A percentile compares a stretch with the other conserved stretches of the same genome.
Evolutionary conservation across 768 basidiomycete genomes (phyloP).

Genomic region (Agrocybe praecox): DNA sequence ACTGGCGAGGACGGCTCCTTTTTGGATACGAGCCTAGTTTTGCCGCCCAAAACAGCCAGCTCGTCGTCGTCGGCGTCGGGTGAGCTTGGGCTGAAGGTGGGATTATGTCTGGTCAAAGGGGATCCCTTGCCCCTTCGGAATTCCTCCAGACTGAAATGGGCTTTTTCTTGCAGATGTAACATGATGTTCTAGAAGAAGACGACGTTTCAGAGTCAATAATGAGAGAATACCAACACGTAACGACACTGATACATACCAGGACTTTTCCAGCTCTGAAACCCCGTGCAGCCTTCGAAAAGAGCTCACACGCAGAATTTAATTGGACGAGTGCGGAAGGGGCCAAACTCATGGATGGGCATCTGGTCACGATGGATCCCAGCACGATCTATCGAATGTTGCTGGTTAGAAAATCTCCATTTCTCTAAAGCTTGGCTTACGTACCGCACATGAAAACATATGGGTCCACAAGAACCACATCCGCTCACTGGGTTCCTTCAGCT

Average conservation of each 20-base stretch:
- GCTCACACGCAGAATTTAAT: conserved; percentile 73
- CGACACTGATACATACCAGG: conserved; percentile 43
- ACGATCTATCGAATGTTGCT: conserved; percentile 49
- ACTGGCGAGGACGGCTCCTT: conserved; percentile 59
- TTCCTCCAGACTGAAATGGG: conserved; percentile 65
- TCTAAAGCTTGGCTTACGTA: conserved; percentile 36
- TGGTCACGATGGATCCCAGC: conserved; percentile 74
- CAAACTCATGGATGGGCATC: conserved; percentile 78
- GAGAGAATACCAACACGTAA: background rate
- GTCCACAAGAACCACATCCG: conserved; percentile 68
- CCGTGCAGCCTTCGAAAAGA: conserved; percentile 69
- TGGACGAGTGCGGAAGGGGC: conserved; percentile 76
- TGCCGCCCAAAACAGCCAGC: conserved; percentile 63
- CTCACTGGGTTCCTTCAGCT: conserved; percentile 63
- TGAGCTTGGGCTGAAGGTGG: conserved; percentile 36
- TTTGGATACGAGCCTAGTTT: conserved; percentile 65
- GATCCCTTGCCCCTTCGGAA: conserved; percentile 60
- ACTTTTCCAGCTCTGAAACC: conserved; percentile 69
- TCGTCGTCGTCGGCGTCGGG: conserved; percentile 63
- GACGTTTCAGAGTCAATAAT: background rate
- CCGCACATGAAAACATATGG: conserved; percentile 69
- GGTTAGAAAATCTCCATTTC: background rate
- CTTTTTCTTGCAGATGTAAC: conserved; percentile 63
- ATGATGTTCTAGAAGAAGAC: conserved; percentile 57
- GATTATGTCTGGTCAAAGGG: conserved; percentile 39